A percentile compares a stretch with the other conserved stretches of the same genome.
phyloP scores from a whole-genome alignment of 1,284 basidiomycete species.

The Phellinidium pouzarii region DNA sequence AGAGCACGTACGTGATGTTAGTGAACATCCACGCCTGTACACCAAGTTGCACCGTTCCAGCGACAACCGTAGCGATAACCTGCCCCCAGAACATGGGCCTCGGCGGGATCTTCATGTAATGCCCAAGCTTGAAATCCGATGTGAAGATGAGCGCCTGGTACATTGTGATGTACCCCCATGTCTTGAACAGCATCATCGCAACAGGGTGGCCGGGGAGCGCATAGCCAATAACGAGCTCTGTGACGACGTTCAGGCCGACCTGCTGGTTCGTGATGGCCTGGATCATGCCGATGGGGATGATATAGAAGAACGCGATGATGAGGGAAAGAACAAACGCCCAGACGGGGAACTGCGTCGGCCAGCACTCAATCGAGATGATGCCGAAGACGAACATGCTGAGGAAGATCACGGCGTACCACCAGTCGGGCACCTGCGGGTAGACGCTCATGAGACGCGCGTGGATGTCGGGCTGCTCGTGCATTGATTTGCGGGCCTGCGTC shows the following conservation, averaged over 20 bases:
- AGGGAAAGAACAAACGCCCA: slow-evolving; percentile 33
- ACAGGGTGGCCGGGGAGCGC: slow-evolving; percentile 24
- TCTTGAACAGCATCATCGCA: slow-evolving; percentile 43
- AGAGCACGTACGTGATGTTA: slow-evolving; percentile 31
- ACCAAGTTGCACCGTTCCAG: slow-evolving; percentile 27
- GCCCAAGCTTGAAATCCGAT: slow-evolving; percentile 27
- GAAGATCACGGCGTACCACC: slow-evolving; percentile 21
- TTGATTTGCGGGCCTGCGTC: slow-evolving; percentile 25
- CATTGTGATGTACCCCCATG: slow-evolving; percentile 28
- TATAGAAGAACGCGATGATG: slow-evolving; percentile 29
- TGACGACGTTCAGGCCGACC: slow-evolving; percentile 30
- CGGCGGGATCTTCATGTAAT: slow-evolving; percentile 26
- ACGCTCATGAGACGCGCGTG: slow-evolving; percentile 25
- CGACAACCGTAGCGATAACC: slow-evolving; percentile 32
- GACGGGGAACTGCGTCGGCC: slow-evolving; percentile 30
- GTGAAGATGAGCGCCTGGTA: slow-evolving; percentile 31
- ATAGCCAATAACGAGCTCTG: slow-evolving; percentile 30
- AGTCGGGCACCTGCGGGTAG: slow-evolving; percentile 24
- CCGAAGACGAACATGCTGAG: slow-evolving; percentile 18
- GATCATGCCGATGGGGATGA: slow-evolving; percentile 34
- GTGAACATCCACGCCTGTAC: slow-evolving; percentile 34
- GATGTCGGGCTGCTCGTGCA: slow-evolving; percentile 23
- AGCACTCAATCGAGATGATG: slow-evolving; percentile 16
- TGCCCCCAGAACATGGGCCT: slow-evolving; percentile 33
- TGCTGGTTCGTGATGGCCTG: slow-evolving; percentile 32